A percentile compares a stretch with the other conserved stretches of the same genome.
phyloP scores from a whole-genome alignment of 371 early-diverging fungal genomes.

The Massospora cicadina region DNA sequence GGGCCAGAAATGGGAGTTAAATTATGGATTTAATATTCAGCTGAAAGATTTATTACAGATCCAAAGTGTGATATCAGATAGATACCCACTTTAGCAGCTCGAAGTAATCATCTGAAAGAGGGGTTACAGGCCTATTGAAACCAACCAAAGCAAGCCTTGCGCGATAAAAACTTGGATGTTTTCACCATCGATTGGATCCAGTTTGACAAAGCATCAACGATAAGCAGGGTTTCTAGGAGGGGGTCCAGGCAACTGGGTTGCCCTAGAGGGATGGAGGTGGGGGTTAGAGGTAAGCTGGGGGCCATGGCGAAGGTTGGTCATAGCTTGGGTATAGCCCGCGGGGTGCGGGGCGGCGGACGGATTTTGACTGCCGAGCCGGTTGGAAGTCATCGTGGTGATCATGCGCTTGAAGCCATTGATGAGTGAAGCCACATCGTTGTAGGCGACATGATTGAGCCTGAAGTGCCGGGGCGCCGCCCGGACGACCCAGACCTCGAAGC shows the following conservation, averaged over 20 bases:
- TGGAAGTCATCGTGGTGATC: not conserved
- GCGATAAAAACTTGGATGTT: no score
- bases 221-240: not conserved
- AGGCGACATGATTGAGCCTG: not conserved
- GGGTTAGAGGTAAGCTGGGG: not conserved
- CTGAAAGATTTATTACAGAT: no score
- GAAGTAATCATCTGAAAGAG: no score
- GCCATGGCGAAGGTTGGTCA: not conserved
- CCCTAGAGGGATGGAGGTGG: not conserved
- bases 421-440: not conserved
- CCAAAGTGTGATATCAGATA: no score
- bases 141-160: no score
- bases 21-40: no score
- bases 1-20: no score
- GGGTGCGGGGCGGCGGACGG: not conserved
- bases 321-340: not conserved
- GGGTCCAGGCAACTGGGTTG: not conserved
- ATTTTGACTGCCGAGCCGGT: not conserved
- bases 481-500: conserved; percentile 26
- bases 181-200: no score
- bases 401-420: not conserved
- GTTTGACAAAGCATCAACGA: no score
- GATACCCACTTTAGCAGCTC: no score
- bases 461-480: conserved; percentile 26
- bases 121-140: no score